Conservation (phyloP, 2,329 filamentous ascomycete species). For the Nigrograna mackinnonii region DNA sequence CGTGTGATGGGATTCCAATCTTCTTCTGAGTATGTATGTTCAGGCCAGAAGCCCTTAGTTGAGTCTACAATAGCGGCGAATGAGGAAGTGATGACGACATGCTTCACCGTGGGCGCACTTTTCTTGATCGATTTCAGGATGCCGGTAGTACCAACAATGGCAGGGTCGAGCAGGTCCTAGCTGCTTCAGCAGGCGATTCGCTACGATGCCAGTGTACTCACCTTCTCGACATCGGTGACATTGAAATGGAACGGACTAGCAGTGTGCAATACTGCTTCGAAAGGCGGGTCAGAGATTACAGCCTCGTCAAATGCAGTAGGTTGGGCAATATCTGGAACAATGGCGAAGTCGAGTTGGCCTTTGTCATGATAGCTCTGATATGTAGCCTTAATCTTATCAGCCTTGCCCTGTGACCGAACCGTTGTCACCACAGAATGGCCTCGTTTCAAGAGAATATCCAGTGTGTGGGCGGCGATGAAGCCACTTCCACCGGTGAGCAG, state of each 20-base stretch:
- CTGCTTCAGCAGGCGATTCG: slow-evolving; percentile 7
- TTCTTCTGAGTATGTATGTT: slow-evolving; percentile 55
- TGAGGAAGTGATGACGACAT: slow-evolving; percentile 72
- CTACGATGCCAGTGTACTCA: slow-evolving; percentile 19
- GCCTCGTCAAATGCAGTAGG: slow-evolving; percentile 68
- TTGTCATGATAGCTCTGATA: slow-evolving; percentile 54
- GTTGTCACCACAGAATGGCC: slow-evolving; percentile 66
- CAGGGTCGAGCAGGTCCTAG: slow-evolving; percentile 60
- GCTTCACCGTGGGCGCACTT: slow-evolving; percentile 67
- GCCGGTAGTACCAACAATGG: slow-evolving; percentile 65
- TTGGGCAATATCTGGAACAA: slow-evolving; percentile 74
- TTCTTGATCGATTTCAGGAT: slow-evolving; percentile 66
- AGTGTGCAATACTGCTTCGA: slow-evolving; percentile 65
- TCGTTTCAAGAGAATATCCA: slow-evolving; percentile 60
- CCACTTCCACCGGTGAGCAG: slow-evolving; percentile 59
- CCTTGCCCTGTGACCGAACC: slow-evolving; percentile 65
- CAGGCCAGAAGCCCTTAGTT: slow-evolving; percentile 54
- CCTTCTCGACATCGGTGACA: slow-evolving; percentile 71
- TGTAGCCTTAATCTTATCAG: slow-evolving; percentile 60
- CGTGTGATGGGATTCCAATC: slow-evolving; percentile 63
- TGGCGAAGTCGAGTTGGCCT: slow-evolving; percentile 63
- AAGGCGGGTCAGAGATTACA: slow-evolving; percentile 64
- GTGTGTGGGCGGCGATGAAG: slow-evolving; percentile 69
- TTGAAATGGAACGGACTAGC: slow-evolving; percentile 70
- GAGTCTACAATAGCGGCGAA: slow-evolving; percentile 67